Conservation (phyloP, 2,329 filamentous ascomycete species). For the Colletotrichum sp. region DNA sequence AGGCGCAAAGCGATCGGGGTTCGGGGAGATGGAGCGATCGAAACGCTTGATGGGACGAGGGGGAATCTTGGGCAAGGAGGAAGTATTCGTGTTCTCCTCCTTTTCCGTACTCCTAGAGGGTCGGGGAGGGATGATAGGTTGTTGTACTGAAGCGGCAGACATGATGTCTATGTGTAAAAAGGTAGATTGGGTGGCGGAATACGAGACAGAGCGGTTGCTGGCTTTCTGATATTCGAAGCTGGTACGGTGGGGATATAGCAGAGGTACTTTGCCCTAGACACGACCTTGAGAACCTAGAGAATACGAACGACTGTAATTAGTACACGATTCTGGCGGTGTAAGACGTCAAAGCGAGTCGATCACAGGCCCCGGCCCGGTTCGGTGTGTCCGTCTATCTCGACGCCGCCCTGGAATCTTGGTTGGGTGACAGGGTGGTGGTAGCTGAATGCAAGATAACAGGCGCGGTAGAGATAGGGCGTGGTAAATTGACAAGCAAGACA, state of each 20-base stretch:
- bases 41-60: constrained; percentile 76
- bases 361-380: background rate
- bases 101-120: constrained; percentile 57
- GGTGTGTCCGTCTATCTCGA: background rate
- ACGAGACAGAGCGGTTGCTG: background rate
- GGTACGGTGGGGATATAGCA: background rate
- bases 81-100: constrained; percentile 33
- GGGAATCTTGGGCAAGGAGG: constrained; percentile 71
- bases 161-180: constrained; percentile 38
- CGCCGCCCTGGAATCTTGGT: background rate
- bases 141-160: constrained; percentile 56
- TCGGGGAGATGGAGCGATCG: constrained; percentile 79
- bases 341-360: constrained; percentile 8
- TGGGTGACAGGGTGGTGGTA: background rate
- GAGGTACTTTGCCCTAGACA: background rate
- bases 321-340: constrained; percentile 6
- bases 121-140: constrained; percentile 62
- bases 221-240: background rate
- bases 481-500: background rate
- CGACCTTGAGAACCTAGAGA: background rate
- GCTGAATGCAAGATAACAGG: constrained; percentile 13
- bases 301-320: background rate
- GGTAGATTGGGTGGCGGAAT: constrained; percentile 6
- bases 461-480: background rate
- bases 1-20: constrained; percentile 79